Conservation (phyloP, 2,329 filamentous ascomycete genomes). For the Emydomyces testavorans region DNA sequence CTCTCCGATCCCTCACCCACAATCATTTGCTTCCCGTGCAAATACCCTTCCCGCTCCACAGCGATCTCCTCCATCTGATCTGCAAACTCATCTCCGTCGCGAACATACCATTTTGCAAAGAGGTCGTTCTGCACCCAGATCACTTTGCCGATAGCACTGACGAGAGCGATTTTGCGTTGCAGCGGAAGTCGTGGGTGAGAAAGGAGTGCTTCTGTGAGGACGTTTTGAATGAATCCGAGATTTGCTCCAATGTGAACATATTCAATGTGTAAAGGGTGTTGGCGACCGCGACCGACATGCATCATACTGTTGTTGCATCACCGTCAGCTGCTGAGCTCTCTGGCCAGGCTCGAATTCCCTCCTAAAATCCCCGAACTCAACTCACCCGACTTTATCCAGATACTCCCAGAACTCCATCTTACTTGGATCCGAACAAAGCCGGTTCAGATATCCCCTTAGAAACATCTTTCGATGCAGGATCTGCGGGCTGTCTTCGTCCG, state of each 20-base stretch:
- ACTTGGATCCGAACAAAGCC: conserved; percentile 62
- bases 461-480: conserved; percentile 71
- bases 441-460: conserved; percentile 59
- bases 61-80: conserved; percentile 37
- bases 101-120: conserved; percentile 70
- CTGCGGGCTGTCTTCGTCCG: conserved; percentile 59
- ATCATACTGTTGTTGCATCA: conserved; percentile 47
- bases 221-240: conserved; percentile 64
- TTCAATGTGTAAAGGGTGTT: conserved; percentile 64
- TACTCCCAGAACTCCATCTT: conserved; percentile 75
- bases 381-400: conserved; percentile 67
- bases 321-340: background rate
- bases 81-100: conserved; percentile 52
- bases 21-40: conserved; percentile 51
- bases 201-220: conserved; percentile 64
- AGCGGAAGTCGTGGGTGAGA: conserved; percentile 56
- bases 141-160: conserved; percentile 67
- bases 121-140: conserved; percentile 84
- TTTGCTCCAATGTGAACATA: conserved; percentile 66
- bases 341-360: background rate
- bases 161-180: conserved; percentile 57
- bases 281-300: conserved; percentile 64
- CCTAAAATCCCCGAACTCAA: conserved; percentile 12
- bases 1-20: conserved; percentile 19
- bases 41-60: conserved; percentile 51